Conservation (phyloP, 352 stramenopile species). For the Aphanomyces astaci region DNA sequence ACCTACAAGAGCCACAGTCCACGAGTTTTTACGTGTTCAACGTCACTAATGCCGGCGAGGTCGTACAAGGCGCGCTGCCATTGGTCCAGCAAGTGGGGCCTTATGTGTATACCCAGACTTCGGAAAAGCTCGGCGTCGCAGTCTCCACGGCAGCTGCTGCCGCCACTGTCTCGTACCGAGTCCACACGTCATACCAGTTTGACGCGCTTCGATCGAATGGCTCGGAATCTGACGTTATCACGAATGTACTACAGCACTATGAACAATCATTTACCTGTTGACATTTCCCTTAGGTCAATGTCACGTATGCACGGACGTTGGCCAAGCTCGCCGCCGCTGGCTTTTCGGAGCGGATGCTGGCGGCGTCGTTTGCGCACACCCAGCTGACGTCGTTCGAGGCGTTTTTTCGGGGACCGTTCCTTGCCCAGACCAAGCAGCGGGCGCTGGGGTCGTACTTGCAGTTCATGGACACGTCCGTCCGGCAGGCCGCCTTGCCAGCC, state of each 20-base stretch:
- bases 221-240: conserved; percentile 39
- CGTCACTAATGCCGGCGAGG: conserved; percentile 43
- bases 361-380: conserved; percentile 50
- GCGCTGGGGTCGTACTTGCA: conserved; percentile 41
- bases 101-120: conserved; percentile 59
- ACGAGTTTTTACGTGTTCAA: conserved; percentile 68
- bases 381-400: conserved; percentile 36
- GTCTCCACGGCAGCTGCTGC: conserved; percentile 26
- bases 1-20: conserved; percentile 45
- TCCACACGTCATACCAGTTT: conserved; percentile 41
- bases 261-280: neutral
- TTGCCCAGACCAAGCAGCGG: conserved; percentile 53
- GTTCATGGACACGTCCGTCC: conserved; percentile 29
- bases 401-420: conserved; percentile 39
- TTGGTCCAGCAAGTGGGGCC: conserved; percentile 45
- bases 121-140: conserved; percentile 47
- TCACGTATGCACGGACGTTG: conserved; percentile 47
- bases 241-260: conserved; percentile 27
- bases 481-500: conserved; percentile 31
- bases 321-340: conserved; percentile 35
- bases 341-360: conserved; percentile 49
- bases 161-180: conserved; percentile 32
- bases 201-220: conserved; percentile 49
- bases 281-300: conserved; percentile 36
- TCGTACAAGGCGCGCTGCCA: conserved; percentile 34